Percentiles rank a stretch among this genome's conserved stretches.
Conservation (phyloP, 305 asterid genomes). For the Rubia balearica region DNA sequence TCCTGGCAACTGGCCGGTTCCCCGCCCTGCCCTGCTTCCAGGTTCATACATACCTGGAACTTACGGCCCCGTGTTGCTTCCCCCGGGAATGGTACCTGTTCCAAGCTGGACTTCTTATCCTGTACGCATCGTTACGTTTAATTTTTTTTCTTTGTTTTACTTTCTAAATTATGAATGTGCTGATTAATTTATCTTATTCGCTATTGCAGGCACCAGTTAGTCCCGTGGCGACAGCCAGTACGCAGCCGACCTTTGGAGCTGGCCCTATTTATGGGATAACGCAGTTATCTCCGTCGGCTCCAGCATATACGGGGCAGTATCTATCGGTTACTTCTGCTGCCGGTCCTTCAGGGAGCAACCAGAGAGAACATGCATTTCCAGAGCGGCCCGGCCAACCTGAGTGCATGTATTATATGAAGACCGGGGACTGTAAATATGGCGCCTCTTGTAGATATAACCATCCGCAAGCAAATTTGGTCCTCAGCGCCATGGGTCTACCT, state of each 20-base stretch:
- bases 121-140: constrained; percentile 31
- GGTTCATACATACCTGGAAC: constrained; percentile 78
- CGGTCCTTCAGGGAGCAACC: constrained; percentile 59
- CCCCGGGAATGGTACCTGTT: constrained; percentile 75
- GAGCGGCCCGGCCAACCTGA: constrained; percentile 89
- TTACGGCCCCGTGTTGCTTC: constrained; percentile 69
- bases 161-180: not conserved
- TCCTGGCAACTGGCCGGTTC: constrained; percentile 81
- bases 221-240: constrained; percentile 46
- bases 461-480: constrained; percentile 48
- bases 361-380: constrained; percentile 54
- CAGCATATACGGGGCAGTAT: constrained; percentile 67
- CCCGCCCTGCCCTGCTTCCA: constrained; percentile 70
- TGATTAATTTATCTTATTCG: not conserved
- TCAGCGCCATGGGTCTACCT: constrained; percentile 88
- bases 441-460: constrained; percentile 85
- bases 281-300: constrained; percentile 72
- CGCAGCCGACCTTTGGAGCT: constrained; percentile 55
- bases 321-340: constrained; percentile 46
- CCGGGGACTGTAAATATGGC: constrained; percentile 84
- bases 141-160: not conserved
- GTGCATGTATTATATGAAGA: constrained; percentile 75
- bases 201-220: constrained; percentile 52
- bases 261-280: constrained; percentile 53
- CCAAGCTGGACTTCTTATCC: constrained; percentile 84